These are phyloP conservation scores for Naganishia albida DNA, from an alignment of 1,284 basidiomycete genomes.

Conservation along the genomic window DNA sequence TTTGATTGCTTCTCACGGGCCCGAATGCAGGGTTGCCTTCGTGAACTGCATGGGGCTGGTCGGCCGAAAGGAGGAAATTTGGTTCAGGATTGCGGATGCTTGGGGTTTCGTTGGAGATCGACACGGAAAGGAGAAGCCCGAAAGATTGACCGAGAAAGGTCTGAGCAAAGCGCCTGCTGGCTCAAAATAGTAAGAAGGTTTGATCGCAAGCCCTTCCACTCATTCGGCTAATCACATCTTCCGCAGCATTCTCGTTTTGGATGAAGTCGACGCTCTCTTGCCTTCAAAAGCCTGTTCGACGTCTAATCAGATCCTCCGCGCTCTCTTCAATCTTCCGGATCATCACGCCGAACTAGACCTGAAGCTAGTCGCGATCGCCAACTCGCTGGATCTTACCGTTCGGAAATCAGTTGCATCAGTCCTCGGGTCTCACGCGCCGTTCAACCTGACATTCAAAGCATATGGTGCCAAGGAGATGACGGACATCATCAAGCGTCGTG, in stretches of 20 bases:
- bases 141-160: conserved; percentile 28
- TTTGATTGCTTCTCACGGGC: conserved; percentile 37
- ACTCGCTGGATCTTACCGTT: conserved; percentile 54
- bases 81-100: conserved; percentile 38
- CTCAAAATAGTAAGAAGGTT: conserved; percentile 28
- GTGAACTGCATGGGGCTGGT: conserved; percentile 53
- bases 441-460: conserved; percentile 50
- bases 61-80: conserved; percentile 33
- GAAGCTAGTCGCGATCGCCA: conserved; percentile 53
- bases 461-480: conserved; percentile 51
- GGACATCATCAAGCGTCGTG: conserved; percentile 48
- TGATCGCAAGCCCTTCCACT: background rate
- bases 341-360: conserved; percentile 37
- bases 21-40: conserved; percentile 43
- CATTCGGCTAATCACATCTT: conserved; percentile 4
- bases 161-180: background rate
- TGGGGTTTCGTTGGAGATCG: conserved; percentile 39
- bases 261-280: conserved; percentile 54
- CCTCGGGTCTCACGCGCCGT: conserved; percentile 39
- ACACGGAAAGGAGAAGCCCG: conserved; percentile 24
- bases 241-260: conserved; percentile 49
- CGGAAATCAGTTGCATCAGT: conserved; percentile 44
- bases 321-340: conserved; percentile 50
- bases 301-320: conserved; percentile 45
- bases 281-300: conserved; percentile 39